These are phyloP conservation scores for Dryas octopetala DNA, from an alignment of 306 rosid species.

Conservation along the genomic window DNA sequence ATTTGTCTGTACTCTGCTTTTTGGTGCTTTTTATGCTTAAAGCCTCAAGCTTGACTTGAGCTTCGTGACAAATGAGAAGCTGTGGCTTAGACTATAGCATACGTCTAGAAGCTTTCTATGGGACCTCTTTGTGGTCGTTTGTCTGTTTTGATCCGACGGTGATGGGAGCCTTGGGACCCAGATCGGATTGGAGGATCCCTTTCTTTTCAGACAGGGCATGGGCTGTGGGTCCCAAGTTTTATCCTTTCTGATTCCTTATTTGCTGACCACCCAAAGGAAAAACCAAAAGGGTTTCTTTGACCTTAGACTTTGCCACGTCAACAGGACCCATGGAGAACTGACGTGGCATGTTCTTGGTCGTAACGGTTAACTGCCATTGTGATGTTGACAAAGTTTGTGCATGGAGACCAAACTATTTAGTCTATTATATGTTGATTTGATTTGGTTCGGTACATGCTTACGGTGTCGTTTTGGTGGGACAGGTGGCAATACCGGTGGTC, in stretches of 20 bases:
- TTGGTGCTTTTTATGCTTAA: conserved; percentile 39
- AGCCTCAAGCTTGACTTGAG: conserved; percentile 23
- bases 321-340: background rate
- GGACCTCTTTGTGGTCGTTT: conserved; percentile 17
- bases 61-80: conserved; percentile 18
- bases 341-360: background rate
- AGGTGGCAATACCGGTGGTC: conserved; percentile 94
- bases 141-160: conserved; percentile 16
- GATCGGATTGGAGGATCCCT: background rate
- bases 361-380: conserved; percentile 1
- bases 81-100: background rate
- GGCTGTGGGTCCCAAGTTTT: conserved; percentile 1
- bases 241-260: background rate
- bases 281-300: conserved; percentile 6
- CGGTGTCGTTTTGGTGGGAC: conserved; percentile 29
- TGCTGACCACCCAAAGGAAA: background rate
- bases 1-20: conserved; percentile 19
- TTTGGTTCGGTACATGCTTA: background rate
- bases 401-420: too few species aligned
- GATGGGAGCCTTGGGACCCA: background rate
- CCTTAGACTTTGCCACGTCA: conserved; percentile 19
- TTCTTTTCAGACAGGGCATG: background rate
- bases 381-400: too few species aligned
- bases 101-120: conserved; percentile 33
- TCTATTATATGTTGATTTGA: background rate